Base-by-base conservation (phyloP, 1,284 basidiomycete species). In the Melampsora larici-populina region DNA sequence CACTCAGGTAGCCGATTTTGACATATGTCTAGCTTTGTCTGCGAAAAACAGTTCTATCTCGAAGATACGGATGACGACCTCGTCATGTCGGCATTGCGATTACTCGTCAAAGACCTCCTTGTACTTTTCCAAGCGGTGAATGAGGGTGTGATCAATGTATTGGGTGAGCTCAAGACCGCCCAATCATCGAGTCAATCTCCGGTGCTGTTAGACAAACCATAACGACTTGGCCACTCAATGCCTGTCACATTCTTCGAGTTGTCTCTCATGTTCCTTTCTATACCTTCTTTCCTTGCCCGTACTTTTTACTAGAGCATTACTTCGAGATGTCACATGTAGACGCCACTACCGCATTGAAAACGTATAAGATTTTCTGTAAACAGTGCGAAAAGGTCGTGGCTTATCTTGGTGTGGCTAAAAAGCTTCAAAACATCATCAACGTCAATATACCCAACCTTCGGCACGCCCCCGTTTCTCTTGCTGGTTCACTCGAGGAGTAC, bases 271-370 rank as follows among this genome's bases (percentile, higher is more conserved):
- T 63, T 51, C 40, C 13, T 55, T 46, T 36, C 49, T 55, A 49
- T 70, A 73, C 36, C 43, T 67, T 24, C 64, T 78, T 71, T 33
- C 70, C 62, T 71, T 55, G 31, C 48, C 62, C 17, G 49, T 75
- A 13, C 51, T 62, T 73, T 46, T n/a, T 80, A 43, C 40, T 11
- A 92, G 97, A 98, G 83, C 92, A 97, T 85, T 99, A 98, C 85
- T 98, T 99, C 83, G 96, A 98, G 83, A 99, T 99, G 97, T 93
- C 94, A 3, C 91, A 92, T 80, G 85, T 90, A 29, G 96, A 99
- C 83, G 97, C 96, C 0, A 87, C 89, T 73, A 89, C 92, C 49
- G 92, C 97, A 1, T 88, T 99, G 46, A 86, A 87, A 43, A 90
- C 98, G 79, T 99, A 99, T 86, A 92, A 93, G 79, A 89, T 91